These are phyloP conservation scores for Tylopilus sp. DNA, from an alignment of 768 basidiomycete species.

Conservation along the genomic window DNA sequence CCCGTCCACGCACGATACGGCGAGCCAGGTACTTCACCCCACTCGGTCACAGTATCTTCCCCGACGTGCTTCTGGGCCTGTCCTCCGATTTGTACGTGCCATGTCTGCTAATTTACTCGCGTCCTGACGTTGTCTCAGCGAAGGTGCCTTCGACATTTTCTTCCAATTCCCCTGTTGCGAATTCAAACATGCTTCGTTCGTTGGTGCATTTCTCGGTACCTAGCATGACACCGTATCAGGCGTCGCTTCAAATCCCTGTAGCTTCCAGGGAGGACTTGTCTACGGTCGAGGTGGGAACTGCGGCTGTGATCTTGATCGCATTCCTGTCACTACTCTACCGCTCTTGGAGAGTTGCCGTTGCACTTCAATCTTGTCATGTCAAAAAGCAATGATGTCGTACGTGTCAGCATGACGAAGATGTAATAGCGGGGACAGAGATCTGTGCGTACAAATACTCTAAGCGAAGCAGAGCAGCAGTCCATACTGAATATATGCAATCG, in stretches of 20 bases:
- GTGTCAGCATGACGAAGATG: slow-evolving; percentile 9
- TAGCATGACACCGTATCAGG: slow-evolving; percentile 3
- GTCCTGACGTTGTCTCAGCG: slow-evolving; percentile 11
- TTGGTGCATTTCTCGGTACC: slow-evolving; percentile 16
- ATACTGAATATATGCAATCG: slow-evolving; percentile 7
- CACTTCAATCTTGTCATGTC: slow-evolving; percentile 17
- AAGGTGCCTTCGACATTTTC: slow-evolving; percentile 6
- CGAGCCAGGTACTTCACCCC: slow-evolving; percentile 19
- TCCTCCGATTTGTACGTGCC: slow-evolving; percentile 22
- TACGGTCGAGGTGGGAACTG: slow-evolving; percentile 37
- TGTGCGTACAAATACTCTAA: slow-evolving; percentile 30
- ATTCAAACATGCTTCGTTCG: slow-evolving; percentile 23
- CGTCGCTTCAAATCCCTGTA: slow-evolving; percentile 30
- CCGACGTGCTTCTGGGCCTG: slow-evolving; percentile 36
- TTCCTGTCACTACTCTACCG: slow-evolving; percentile 34
- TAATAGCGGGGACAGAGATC: slow-evolving; percentile 28
- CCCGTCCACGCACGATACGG: slow-evolving; percentile 47
- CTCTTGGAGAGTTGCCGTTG: slow-evolving; percentile 23
- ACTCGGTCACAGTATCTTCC: slow-evolving; percentile 21
- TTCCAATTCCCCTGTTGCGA: slow-evolving; percentile 13
- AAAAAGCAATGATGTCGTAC: slow-evolving; percentile 23
- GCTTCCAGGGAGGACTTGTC: slow-evolving; percentile 31
- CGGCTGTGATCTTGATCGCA: slow-evolving; percentile 26
- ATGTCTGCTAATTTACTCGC: background rate
- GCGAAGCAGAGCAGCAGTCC: slow-evolving; percentile 9